Conservation (phyloP, 495 filamentous ascomycete genomes). For the Lasiosphaeria hispida region DNA sequence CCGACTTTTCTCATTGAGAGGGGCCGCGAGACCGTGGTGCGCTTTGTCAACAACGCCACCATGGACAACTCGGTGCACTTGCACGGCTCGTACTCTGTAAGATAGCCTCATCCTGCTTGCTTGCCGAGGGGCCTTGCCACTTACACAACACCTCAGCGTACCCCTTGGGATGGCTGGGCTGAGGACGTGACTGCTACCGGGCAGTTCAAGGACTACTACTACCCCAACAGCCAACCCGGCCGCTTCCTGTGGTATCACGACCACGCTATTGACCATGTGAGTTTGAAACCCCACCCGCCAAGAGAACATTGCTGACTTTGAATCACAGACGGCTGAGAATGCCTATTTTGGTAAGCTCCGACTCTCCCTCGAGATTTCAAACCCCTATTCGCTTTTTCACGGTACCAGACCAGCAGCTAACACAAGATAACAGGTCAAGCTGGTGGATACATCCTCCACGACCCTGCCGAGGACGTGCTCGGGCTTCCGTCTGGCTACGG, state of each 20-base stretch:
- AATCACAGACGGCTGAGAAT: conserved; percentile 45
- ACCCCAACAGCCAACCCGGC: conserved; percentile 50
- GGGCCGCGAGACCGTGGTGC: conserved; percentile 49
- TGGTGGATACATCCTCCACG: conserved; percentile 45
- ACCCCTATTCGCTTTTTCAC: not conserved
- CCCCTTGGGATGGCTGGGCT: conserved; percentile 53
- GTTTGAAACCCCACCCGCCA: not conserved
- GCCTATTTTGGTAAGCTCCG: conserved; percentile 43
- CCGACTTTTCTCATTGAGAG: conserved; percentile 46
- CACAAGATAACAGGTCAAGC: conserved; percentile 35
- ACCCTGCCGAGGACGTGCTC: conserved; percentile 42
- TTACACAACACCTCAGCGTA: conserved; percentile 14
- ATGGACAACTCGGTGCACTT: conserved; percentile 46
- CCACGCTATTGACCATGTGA: conserved; percentile 40
- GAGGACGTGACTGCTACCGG: conserved; percentile 48
- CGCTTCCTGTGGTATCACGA: conserved; percentile 61
- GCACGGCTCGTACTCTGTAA: conserved; percentile 49
- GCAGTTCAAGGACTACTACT: conserved; percentile 61
- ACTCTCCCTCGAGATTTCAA: not conserved
- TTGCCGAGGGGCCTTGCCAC: not conserved
- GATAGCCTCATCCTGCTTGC: not conserved
- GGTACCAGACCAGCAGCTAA: too few species aligned
- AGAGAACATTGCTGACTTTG: not conserved
- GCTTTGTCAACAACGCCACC: conserved; percentile 50
- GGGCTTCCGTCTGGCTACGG: conserved; percentile 48